phyloP scores from a whole-genome alignment of 2,329 filamentous ascomycete species.

The Diaporthe citri region DNA sequence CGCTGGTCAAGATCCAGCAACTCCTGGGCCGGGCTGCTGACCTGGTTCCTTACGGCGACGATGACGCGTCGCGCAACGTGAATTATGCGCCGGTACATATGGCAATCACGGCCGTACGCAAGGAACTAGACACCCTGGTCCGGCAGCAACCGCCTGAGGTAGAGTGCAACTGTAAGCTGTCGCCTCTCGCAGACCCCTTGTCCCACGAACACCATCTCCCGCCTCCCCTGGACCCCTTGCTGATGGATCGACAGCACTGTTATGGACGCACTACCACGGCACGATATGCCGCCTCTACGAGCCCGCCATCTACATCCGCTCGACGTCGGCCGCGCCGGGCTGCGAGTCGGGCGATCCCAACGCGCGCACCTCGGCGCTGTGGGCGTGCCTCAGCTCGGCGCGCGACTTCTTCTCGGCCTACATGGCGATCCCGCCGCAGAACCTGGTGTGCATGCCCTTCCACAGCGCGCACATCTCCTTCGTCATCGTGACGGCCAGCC shows the following conservation, averaged over 20 bases:
- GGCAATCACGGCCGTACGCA: constrained; percentile 49
- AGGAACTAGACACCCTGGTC: constrained; percentile 49
- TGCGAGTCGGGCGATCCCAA: constrained; percentile 42
- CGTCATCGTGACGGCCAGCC: constrained; percentile 50
- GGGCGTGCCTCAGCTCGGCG: constrained; percentile 51
- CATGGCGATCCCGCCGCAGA: constrained; percentile 44
- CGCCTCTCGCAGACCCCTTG: neutral
- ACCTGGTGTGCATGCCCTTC: constrained; percentile 49
- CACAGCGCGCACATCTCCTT: constrained; percentile 50
- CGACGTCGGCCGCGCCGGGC: constrained; percentile 33
- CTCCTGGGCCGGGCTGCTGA: constrained; percentile 48
- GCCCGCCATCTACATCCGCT: constrained; percentile 50
- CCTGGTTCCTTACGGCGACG: constrained; percentile 44
- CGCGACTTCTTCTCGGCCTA: constrained; percentile 47
- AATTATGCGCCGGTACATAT: constrained; percentile 49
- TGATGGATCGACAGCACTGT: constrained; percentile 45
- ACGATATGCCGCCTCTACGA: constrained; percentile 54
- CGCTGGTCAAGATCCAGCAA: constrained; percentile 51
- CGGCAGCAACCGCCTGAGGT: constrained; percentile 41
- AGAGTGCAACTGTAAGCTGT: constrained; percentile 43
- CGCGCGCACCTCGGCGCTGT: constrained; percentile 52
- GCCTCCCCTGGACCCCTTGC: neutral
- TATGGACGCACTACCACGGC: constrained; percentile 52
- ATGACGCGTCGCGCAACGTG: constrained; percentile 7
- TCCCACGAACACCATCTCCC: too few species aligned